A percentile compares a stretch with the other conserved stretches of the same genome.
Conservation (phyloP, 1,284 basidiomycete genomes). For the Exobasidium cylindrosporum region DNA sequence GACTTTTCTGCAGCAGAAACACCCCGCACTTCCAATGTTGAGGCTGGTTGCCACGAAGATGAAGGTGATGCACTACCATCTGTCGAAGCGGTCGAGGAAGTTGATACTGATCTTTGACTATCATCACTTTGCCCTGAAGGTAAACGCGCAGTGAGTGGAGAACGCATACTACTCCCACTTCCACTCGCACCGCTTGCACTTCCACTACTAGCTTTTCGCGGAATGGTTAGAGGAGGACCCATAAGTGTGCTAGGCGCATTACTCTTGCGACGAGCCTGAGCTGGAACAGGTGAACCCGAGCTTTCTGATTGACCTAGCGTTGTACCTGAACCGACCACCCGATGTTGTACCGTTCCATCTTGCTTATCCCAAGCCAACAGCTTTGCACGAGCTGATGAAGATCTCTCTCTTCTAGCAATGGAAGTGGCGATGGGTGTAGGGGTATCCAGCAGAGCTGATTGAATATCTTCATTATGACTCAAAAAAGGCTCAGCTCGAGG, state of each 20-base stretch:
- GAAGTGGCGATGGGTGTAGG: background rate
- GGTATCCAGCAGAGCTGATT: background rate
- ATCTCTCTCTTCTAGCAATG: background rate
- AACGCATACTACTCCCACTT: background rate
- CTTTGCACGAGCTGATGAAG: constrained; percentile 3
- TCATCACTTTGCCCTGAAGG: background rate
- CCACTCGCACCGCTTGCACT: background rate
- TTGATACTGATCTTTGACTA: constrained; percentile 1
- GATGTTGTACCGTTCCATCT: background rate
- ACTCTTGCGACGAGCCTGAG: background rate
- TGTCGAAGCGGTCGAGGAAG: constrained; percentile 18
- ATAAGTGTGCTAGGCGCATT: constrained; percentile 2
- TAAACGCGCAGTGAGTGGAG: background rate
- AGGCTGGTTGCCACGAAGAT: constrained; percentile 18
- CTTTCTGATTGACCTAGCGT: background rate
- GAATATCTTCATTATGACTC: background rate
- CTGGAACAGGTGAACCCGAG: background rate
- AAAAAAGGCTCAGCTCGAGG: background rate
- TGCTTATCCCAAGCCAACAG: constrained; percentile 4
- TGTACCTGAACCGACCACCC: no score
- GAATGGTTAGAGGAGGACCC: constrained; percentile 14
- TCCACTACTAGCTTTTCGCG: constrained; percentile 7
- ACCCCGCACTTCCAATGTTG: background rate
- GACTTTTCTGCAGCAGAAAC: background rate
- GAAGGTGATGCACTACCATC: constrained; percentile 27